phyloP scores from a whole-genome alignment of 192 early-diverging fungal genomes.

The Coemansia sp. region DNA sequence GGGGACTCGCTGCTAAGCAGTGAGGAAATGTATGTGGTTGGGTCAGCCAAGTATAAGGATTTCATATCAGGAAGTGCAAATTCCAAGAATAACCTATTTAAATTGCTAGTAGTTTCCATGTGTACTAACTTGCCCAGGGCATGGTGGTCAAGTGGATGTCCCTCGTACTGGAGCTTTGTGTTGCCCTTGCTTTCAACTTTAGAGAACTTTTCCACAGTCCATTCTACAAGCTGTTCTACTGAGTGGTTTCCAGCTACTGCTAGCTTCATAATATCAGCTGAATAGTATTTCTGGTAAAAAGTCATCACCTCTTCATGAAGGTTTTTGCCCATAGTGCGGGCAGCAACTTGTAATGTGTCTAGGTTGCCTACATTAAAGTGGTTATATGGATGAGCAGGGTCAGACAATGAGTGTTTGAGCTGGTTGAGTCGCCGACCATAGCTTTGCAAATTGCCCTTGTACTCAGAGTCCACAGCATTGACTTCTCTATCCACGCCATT shows the following conservation, averaged over 20 bases:
- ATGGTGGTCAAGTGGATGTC: slow-evolving; percentile 64
- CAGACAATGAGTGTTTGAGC: slow-evolving; percentile 8
- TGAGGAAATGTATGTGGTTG: too few relatives aligned
- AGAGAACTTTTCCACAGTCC: slow-evolving; percentile 78
- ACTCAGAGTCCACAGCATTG: slow-evolving; percentile 91
- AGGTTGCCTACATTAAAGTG: slow-evolving; percentile 61
- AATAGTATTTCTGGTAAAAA: slow-evolving; percentile 56
- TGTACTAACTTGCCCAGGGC: slow-evolving; percentile 69
- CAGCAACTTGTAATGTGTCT: slow-evolving; percentile 65
- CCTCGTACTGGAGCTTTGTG: slow-evolving; percentile 56
- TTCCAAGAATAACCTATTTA: not conserved
- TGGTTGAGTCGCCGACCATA: slow-evolving; percentile 36
- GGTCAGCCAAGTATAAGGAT: not conserved
- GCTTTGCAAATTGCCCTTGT: slow-evolving; percentile 77
- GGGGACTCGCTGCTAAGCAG: not conserved
- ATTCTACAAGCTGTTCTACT: slow-evolving; percentile 64
- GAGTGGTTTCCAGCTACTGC: slow-evolving; percentile 81
- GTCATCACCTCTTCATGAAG: slow-evolving; percentile 66
- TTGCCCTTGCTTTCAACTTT: slow-evolving; percentile 69
- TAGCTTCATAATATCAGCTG: slow-evolving; percentile 20
- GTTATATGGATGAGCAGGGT: slow-evolving; percentile 62
- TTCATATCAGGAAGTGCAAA: not conserved
- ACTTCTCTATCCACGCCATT: slow-evolving; percentile 82
- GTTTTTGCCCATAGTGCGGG: not conserved
- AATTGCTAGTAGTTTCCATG: slow-evolving; percentile 11